A percentile compares a stretch with the other conserved stretches of the same genome.
Conservation (phyloP, 2,329 filamentous ascomycete species). For the Sclerotinia spermophila region DNA sequence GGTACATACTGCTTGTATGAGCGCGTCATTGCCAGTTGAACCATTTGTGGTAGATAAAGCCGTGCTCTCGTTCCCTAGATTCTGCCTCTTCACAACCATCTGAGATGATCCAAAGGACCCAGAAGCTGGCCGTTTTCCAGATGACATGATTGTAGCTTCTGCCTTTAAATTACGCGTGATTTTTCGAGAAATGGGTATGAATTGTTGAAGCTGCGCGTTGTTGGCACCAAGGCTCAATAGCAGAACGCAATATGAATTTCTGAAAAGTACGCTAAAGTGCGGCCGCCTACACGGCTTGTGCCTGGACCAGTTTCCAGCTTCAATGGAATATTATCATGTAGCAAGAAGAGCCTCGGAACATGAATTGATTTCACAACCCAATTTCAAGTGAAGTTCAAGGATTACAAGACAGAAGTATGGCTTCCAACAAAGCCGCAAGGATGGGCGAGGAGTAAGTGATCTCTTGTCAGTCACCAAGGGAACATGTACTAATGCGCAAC, state of each 20-base stretch:
- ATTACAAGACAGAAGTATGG: conserved; percentile 39
- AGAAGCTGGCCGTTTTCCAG: conserved; percentile 88
- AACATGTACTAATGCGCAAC: conserved; percentile 28
- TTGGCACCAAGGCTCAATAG: not conserved
- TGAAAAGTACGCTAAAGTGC: conserved; percentile 17
- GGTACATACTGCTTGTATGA: conserved; percentile 61
- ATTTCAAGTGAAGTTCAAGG: not conserved
- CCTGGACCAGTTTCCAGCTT: conserved; percentile 11
- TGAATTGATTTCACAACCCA: conserved; percentile 5
- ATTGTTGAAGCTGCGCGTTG: conserved; percentile 9
- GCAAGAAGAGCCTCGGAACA: not conserved
- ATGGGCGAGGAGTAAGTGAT: conserved; percentile 68
- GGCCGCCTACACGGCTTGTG: conserved; percentile 15
- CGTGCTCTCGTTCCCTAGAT: conserved; percentile 50
- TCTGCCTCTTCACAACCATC: conserved; percentile 86
- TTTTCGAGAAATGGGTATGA: not conserved
- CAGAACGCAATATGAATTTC: conserved; percentile 15
- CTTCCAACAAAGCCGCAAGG: conserved; percentile 63
- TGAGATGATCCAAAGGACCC: conserved; percentile 76
- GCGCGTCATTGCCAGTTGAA: conserved; percentile 54
- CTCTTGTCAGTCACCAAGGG: not conserved
- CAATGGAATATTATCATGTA: not conserved
- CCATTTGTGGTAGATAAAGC: conserved; percentile 56
- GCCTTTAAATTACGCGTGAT: not conserved
- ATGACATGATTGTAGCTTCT: conserved; percentile 59